Base-by-base conservation (phyloP, 768 basidiomycete genomes). In the Lyophyllum semitale region DNA sequence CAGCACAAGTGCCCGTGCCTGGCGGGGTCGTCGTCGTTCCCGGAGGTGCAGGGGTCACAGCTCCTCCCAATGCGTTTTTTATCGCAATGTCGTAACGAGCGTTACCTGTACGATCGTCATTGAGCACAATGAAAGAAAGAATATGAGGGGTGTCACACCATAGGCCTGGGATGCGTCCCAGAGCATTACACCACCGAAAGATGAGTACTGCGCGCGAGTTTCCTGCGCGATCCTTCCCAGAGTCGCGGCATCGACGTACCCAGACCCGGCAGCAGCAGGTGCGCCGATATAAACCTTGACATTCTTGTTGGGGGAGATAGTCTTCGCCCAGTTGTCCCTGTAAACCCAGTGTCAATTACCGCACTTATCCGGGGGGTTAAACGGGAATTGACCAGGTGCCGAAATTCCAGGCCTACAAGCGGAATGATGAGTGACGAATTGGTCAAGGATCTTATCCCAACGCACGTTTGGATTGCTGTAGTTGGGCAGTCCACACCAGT, bases 251-350 rank as follows among this genome's bases (percentile, higher is more conserved):
- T 71, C 67, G 30, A 83, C 81, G 64, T 83, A 86, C n/a, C 85
- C 85, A 8, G 76, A 73, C 2, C 81, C 81, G 7, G 84, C 83
- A 4, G 84, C 77, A 1, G 82, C 86, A 2, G 86, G 84, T 23
- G 82, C 84, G 32, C 84, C 85, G 50, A 88, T 80, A 67, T 81
- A 87, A 20, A 88, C 71, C 66, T 85, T 85, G 42, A 86, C 79
- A 58, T 83, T 77, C 52, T 71, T 74, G 71, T 85, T 87, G 0
- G 79, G 77, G 46, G 83, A 84, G 1, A 71, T 71, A 7, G 71
- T 80, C 53, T 80, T 78, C n/a, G 86, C 85, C 85, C 85, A 87
- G 64, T 77, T 74, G 60, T 87, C 84, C 86, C 85, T 84, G 40
- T 11, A 54, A 22, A 48, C 18, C 45, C 13, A 23, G 46, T n/a